Evolutionary conservation across 495 filamentous ascomycete species (phyloP), one percentile per base, ranked within the genome.

Genomic region (Penicillium lividum): DNA sequence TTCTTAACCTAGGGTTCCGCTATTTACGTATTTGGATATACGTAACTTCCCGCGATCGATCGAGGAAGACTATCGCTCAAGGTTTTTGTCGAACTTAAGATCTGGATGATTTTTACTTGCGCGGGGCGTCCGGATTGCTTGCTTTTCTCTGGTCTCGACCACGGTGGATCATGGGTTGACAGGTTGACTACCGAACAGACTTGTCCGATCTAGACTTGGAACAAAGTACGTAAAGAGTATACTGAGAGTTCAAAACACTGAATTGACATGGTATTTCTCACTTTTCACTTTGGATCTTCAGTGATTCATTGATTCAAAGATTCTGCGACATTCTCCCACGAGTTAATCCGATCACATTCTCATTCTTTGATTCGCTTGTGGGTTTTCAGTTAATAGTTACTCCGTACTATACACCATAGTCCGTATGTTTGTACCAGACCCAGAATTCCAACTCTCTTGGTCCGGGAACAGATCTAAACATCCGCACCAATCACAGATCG

Each of bases 1-100:
- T 52, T 33, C 29, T 22, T 8, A 34, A 25, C 15, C 60, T 47
- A 16, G 27, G 18, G 10, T 49, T n/a, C 5, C 61, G 47, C 52
- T 8, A 25, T 61, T 60, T 65, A 45, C 48, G 57, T 59, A 42
- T 50, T 50, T 55, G 30, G 38, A 33, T 40, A 45, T 22, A 45
- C 48, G 59, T 67, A 69, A 62, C 54, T 67, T 67, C 61, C 53
- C 59, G 59, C 29, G 64, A 67, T 69, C 66, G 66, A 67, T 62
- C 57, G 60, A 58, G 57, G 49, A 67, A 64, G 52, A 64, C 53
- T 53, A 66, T 63, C 56, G 63, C 43, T 27, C 43, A 46, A 27
- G 8, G 43, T 46, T 46, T 15, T 46, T 9, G 9, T 3, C 18
- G 3, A 18, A 27, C 5, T 27, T 4, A 44, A 4, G 51, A 53